Base-by-base conservation (phyloP, 495 filamentous ascomycete species). In the Aspergillus steynii region DNA sequence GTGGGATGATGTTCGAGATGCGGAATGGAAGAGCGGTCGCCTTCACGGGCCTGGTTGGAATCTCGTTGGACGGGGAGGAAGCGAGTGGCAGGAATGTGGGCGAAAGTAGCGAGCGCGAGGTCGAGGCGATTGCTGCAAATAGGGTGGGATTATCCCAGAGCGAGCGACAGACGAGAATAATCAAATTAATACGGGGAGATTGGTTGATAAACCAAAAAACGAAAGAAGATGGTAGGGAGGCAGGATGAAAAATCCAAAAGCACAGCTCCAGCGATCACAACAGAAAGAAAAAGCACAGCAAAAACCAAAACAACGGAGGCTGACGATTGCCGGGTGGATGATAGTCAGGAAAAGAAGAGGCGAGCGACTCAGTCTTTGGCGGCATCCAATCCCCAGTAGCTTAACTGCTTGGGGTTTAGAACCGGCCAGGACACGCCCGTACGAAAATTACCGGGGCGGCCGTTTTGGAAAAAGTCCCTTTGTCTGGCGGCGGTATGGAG, bases 361-460 rank as follows among this genome's bases (percentile, higher is more conserved):
- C 47, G 47, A 52, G 47, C 56, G 46, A 59, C 25, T 56, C 26
- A 47, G 29, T 56, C 14, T 37, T 14, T 34, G 26, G 55, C 26
- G 26, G 42, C 9, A 14, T 56, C 34, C 53, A n/a, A 49, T 48
- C 27, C 10, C 56, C 47, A 59, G 56, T 37, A 52, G 56, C 48
- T 59, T 59, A 42, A 52, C 48, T 52, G 29, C 9, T 20, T 32
- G 42, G 20, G 31, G 31, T 15, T n/a, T 51, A 34, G 27, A 31
- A 27, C 29, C 2, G 46, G 29, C 15, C 6, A 14, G 55, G 29
- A 57, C 48, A 50, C 26, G 55, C 2, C 4, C 1, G 12, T 20
- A 48, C 29, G 56, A 59, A 59, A 59, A 59, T 59, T 59, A 58
- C 56, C 5, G 34, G 5, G 34, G 34, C 2, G 34, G 9, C 9